Evolutionary conservation across 1,139 yeast species (phyloP), one percentile per base, ranked within the genome.

Genomic region (Hyphopichia pseudoburtonii): DNA sequence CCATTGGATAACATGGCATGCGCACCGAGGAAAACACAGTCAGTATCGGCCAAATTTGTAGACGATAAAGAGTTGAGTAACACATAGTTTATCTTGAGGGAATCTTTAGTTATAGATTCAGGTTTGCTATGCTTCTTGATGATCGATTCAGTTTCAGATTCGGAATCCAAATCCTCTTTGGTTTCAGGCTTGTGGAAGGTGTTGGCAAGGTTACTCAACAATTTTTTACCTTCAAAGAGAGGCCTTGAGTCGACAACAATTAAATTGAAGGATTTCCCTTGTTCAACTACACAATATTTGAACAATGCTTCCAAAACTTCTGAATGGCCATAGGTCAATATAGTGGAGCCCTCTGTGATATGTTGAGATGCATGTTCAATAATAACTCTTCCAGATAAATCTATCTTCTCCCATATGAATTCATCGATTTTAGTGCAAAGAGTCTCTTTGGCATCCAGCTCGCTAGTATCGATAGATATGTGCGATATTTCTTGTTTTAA

Each of bases 1-100:
- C 98, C 98, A 56, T 94, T 94, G 11, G 97, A 88, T 41, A 92
- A 73, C 87, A 94, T 90, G 26, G 97, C 95, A 57, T 92, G 97
- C 0, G 98, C 98, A 9, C 98, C 98, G 30, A 94, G 69, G 59
- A 94, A 85, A 5, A 92, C 96, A 47, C 86, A 85, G 50, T 92
- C 94, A 19, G 92, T 94, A 37, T 69, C 74, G 47, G 86, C 88
- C 46, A 82, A 79, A 46, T 90, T 73, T 9, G 89, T 83, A 10
- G 94, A 80, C 4, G 92, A 79, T 35, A 94, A 70, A 8, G 96
- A 85, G 38, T 83, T 84, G 44, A 92, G 79, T 47, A 89, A 66
- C 23, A 85, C 87, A 55, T 92, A 94, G 27, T 66, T 69, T 25
- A 70, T 54, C 41, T 64, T 66, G 34, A 71, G 60, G 36, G 55